Evolutionary conservation across 768 basidiomycete species (phyloP), one percentile per base, ranked within the genome.

Genomic region (Botryobasidium botryosum): DNA sequence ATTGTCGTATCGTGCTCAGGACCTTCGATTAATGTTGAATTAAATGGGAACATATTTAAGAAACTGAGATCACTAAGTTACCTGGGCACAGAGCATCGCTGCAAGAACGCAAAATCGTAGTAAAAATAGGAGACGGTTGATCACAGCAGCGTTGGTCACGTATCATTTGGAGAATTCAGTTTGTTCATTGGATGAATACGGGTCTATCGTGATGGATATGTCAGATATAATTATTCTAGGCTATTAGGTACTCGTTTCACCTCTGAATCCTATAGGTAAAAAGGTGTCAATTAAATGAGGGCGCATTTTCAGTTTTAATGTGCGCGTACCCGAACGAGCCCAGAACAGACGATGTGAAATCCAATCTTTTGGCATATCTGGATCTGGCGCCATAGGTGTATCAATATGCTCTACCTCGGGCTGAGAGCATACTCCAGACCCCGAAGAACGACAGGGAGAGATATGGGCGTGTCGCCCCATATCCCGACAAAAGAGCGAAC

Each of bases 1-100:
- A 57, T 56, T 2, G 65, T 62, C 21, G 58, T 62, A 1, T 60
- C 57, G 45, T 77, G 75, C 51, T 77, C 74, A 1, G 65, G 58
- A 13, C 70, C 75, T 76, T 23, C n/a, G n/a, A n/a, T n/a, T n/a
- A n/a, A n/a, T n/a, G n/a, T n/a, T n/a, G n/a, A n/a, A n/a, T 0
- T 49, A 2, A 52, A 13, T 6, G 5, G 12, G 13, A 5, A 7
- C 7, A 24, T n/a, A 12, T 33, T 8, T 12, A 20, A 39, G 33
- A 25, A 7, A 33, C 10, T 7, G 17, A 36, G 31, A 13, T 15
- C 13, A 5, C 72, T 67, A 0, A 63, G 57, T 50, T 74, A 71
- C 47, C 71, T 72, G 39, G 20, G 35, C 5, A 44, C 17, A 37
- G 3, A 5, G 18, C 43, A 32, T 12, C 5, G 20, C 41, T 12